phyloP scores from a whole-genome alignment of 768 basidiomycete genomes.

The Mycena rebaudengoi region DNA sequence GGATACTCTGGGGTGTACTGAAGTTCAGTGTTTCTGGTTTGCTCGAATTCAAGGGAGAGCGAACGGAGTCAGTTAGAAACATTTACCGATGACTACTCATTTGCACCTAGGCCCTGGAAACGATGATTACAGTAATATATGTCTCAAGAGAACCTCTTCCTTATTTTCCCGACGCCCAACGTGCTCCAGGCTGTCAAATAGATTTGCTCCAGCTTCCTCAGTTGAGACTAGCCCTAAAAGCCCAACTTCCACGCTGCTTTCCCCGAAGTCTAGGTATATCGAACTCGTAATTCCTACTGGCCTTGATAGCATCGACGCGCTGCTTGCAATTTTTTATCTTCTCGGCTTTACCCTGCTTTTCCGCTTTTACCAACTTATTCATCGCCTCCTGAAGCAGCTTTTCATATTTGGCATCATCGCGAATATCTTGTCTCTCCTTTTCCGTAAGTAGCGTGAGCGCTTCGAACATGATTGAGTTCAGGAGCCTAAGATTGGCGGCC shows the following conservation, averaged over 20 bases:
- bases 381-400: constrained; percentile 10
- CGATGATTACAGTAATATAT: too few species aligned
- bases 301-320: constrained; percentile 13
- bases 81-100: too few species aligned
- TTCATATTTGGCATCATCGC: not conserved
- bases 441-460: constrained; percentile 6
- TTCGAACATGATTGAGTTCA: constrained; percentile 7
- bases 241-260: constrained; percentile 9
- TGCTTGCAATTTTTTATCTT: constrained; percentile 2
- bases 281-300: constrained; percentile 3
- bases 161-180: not conserved
- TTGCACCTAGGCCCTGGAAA: too few species aligned
- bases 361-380: constrained; percentile 1
- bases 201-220: not conserved
- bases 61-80: too few species aligned
- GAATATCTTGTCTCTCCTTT: constrained; percentile 5
- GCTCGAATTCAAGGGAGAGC: too few species aligned
- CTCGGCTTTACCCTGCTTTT: not conserved
- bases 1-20: too few species aligned
- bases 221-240: not conserved
- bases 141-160: too few species aligned
- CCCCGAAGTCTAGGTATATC: constrained; percentile 6
- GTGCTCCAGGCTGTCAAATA: not conserved
- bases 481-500: constrained; percentile 7
- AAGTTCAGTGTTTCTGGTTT: too few species aligned